Conservation (phyloP, 371 early-diverging fungal genomes). For the Mortierella sp. region DNA sequence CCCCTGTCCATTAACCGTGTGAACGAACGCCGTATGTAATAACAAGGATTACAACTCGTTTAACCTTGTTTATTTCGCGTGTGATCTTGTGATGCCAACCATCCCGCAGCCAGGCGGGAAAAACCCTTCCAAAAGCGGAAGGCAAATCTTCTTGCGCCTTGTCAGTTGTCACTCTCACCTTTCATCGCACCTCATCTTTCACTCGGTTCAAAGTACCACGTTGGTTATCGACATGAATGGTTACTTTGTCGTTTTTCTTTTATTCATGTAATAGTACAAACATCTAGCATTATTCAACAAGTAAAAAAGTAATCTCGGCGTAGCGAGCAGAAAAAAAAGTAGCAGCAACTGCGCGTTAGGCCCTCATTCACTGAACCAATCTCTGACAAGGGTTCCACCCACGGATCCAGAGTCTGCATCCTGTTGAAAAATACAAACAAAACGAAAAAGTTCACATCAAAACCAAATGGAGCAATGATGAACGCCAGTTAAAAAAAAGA, state of each 20-base stretch:
- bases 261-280: slow-evolving; percentile 7
- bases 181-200: no score
- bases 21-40: no score
- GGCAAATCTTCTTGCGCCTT: no score
- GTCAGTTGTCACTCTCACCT: no score
- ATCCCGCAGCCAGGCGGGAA: no score
- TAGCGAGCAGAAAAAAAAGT: not conserved
- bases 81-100: no score
- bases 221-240: not conserved
- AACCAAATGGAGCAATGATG: slow-evolving; percentile 7
- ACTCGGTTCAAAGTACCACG: no score
- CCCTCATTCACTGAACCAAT: not conserved
- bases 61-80: no score
- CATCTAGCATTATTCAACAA: not conserved
- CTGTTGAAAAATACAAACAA: not conserved
- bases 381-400: not conserved
- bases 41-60: no score
- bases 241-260: not conserved
- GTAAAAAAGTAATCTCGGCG: not conserved
- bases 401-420: not conserved
- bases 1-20: no score
- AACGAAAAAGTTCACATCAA: not conserved
- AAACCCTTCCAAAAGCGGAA: no score
- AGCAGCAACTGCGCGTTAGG: not conserved
- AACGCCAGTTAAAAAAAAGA: not conserved